phyloP scores from a whole-genome alignment of 345 rosid genomes.

The Lumnitzera racemosa region DNA sequence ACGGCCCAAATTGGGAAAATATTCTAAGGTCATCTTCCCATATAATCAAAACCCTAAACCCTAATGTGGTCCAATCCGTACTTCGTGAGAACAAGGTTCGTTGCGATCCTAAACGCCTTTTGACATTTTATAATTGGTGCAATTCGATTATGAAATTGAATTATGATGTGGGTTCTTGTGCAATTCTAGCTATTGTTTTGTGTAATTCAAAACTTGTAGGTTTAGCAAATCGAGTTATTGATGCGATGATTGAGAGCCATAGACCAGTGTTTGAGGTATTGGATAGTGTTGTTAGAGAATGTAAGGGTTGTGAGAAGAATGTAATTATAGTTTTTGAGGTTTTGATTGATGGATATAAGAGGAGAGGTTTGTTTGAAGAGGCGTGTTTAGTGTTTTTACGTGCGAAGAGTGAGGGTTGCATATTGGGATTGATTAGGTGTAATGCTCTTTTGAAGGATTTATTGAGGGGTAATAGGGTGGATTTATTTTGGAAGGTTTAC shows the following conservation, averaged over 20 bases:
- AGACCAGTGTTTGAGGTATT: constrained; percentile 35
- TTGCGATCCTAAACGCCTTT: constrained; percentile 44
- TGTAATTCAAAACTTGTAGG: constrained; percentile 38
- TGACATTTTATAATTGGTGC: constrained; percentile 61
- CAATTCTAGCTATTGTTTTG: constrained; percentile 39
- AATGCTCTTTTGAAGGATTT: constrained; percentile 54
- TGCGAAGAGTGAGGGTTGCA: constrained; percentile 21
- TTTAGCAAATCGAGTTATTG: constrained; percentile 31
- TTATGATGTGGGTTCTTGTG: constrained; percentile 44
- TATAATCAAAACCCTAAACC: constrained; percentile 30
- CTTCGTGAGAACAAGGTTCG: constrained; percentile 29
- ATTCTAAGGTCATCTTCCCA: constrained; percentile 29
- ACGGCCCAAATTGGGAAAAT: constrained; percentile 33
- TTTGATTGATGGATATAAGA: constrained; percentile 49
- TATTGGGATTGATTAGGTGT: constrained; percentile 39
- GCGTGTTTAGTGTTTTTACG: constrained; percentile 40
- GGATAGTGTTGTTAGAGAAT: constrained; percentile 39
- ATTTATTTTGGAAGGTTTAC: constrained; percentile 58
- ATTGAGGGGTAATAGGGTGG: constrained; percentile 37
- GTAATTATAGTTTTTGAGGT: constrained; percentile 31
- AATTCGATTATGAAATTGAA: constrained; percentile 23
- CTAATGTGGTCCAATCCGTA: constrained; percentile 59
- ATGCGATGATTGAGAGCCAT: constrained; percentile 33
- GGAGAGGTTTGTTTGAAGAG: constrained; percentile 36
- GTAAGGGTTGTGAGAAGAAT: constrained; percentile 19